Base-by-base conservation (phyloP, 2,329 filamentous ascomycete genomes). In the Escovopsis sp. region DNA sequence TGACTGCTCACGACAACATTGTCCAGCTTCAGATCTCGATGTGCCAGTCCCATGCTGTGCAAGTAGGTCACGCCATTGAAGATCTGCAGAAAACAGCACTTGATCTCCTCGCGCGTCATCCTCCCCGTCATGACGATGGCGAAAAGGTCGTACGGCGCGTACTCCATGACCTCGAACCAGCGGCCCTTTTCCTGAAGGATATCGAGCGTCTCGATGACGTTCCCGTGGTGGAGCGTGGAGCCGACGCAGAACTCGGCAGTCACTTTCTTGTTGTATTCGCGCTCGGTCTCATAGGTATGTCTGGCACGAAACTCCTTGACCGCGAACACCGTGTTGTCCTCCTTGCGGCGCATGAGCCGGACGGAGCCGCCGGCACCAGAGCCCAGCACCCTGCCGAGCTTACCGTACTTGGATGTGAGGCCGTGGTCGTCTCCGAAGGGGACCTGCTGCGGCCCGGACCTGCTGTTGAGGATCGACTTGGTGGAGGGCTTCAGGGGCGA, bases 141-240 rank as follows among this genome's bases (percentile, higher is more conserved):
- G 54, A 98, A 98, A 21, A 98, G 69, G 55, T 98, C 90, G 51
- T 69, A 98, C 0, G 90, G 90, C 10, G 87, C 90, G 51, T 93
- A 98, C 53, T 98, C 90, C 90, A 98, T 98, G 29, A 98, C 90
- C 52, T 96, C 88, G 50, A 86, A 98, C 85, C 90, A 98, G 44
- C 80, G 86, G 34, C 75, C 76, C 57, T 88, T 90, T 59, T 98
- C 90, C 45, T 92, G 83, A 10, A 98, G 75, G 43, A 98, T 93
- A 56, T 98, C 90, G 45, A 98, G 70, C 1, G 90, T 96, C 57
- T 98, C 90, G 48, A 98, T 96, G 46, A 98, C 86, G 54, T 98
- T 98, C 48, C 90, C 88, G 50, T 98, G 90, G 50, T 96, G 90
- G 27, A 98, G 65, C 0, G 90, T 94, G 3, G 88, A 96, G 11